Evolutionary conservation across 495 filamentous ascomycete species (phyloP).

Genomic region (Penicillium robsamsonii): DNA sequence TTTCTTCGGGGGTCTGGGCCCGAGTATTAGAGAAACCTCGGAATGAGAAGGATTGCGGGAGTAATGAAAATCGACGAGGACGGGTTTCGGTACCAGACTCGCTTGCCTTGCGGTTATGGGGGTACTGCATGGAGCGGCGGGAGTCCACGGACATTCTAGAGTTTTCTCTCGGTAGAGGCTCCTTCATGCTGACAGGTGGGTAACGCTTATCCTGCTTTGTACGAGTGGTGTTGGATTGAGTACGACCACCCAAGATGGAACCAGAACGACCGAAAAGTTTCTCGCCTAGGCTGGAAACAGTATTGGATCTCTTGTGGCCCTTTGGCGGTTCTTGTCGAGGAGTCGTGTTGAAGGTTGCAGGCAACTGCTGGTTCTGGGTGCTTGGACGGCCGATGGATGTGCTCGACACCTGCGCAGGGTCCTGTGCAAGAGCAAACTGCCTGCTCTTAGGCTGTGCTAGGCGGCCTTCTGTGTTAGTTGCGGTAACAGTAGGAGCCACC

Average conservation of each 20-base stretch:
- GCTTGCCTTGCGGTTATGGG: slow-evolving; percentile 74
- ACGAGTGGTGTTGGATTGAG: slow-evolving; percentile 37
- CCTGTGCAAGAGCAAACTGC: slow-evolving; percentile 68
- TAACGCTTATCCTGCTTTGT: slow-evolving; percentile 52
- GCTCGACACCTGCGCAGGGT: slow-evolving; percentile 29
- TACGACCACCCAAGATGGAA: slow-evolving; percentile 67
- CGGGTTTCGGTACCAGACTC: slow-evolving; percentile 77
- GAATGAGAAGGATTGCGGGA: slow-evolving; percentile 72
- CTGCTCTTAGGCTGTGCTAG: slow-evolving; percentile 81
- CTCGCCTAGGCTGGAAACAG: slow-evolving; percentile 74
- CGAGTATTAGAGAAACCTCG: slow-evolving; percentile 49
- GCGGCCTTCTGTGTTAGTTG: slow-evolving; percentile 86
- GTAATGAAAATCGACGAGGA: slow-evolving; percentile 71
- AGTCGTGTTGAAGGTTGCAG: slow-evolving; percentile 44
- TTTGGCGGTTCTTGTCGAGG: slow-evolving; percentile 51
- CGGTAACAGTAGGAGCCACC: slow-evolving; percentile 79
- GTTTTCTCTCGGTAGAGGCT: slow-evolving; percentile 51
- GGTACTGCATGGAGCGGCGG: slow-evolving; percentile 71
- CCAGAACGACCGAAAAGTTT: slow-evolving; percentile 77
- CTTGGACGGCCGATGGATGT: slow-evolving; percentile 59
- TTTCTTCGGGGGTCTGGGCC: slow-evolving; percentile 41
- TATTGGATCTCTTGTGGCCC: slow-evolving; percentile 89
- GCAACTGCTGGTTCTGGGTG: slow-evolving; percentile 51
- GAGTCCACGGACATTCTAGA: slow-evolving; percentile 79
- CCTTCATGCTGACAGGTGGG: slow-evolving; percentile 78